Evolutionary conservation across 2,329 filamentous ascomycete species (phyloP), one percentile per base, ranked within the genome.

Genomic region (Stagonosporopsis vannaccii): DNA sequence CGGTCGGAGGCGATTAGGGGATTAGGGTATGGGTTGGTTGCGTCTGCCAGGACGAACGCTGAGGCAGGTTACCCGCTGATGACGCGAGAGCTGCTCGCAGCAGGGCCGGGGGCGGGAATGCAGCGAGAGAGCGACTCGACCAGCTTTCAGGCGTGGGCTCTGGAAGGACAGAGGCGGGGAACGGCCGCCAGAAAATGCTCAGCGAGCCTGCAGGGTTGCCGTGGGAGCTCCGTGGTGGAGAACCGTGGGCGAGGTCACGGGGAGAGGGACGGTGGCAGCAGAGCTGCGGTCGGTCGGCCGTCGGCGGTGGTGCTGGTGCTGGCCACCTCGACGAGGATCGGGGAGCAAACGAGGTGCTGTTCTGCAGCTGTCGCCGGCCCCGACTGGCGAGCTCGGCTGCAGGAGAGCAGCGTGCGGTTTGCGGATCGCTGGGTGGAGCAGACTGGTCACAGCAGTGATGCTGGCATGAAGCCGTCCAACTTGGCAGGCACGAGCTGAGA

Each of bases 21-120:
- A 78, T 79, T 76, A 77, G 74, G 76, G 75, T 79, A 77, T 75
- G 79, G 80, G 78, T 84, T 80, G 25, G 73, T 81, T 81, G 86
- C 84, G 85, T 89, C 84, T 84, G 88, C 89, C 89, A 91, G 88
- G 84, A 87, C 88, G 87, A 86, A 74, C 59, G 65, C 58, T 68
- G 60, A 64, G 61, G 60, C 49, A 60, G 58, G 64, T 68, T 72
- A 68, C 65, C 67, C 68, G 73, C 73, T 70, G 59, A 59, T 60
- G 61, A 61, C 59, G 71, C 70, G 68, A 63, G 61, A 65, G 61
- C 53, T 59, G 44, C 51, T 58, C 61, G 62, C 54, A 58, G 63
- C 58, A 63, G 67, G 60, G 57, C 46, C 43, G 60, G 62, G 63
- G 67, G 63, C 50, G 60, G 49, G 32, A 40, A 53, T 58, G 59